Conservation (phyloP, 2,329 filamentous ascomycete genomes). For the Aspergillus cejpii region DNA sequence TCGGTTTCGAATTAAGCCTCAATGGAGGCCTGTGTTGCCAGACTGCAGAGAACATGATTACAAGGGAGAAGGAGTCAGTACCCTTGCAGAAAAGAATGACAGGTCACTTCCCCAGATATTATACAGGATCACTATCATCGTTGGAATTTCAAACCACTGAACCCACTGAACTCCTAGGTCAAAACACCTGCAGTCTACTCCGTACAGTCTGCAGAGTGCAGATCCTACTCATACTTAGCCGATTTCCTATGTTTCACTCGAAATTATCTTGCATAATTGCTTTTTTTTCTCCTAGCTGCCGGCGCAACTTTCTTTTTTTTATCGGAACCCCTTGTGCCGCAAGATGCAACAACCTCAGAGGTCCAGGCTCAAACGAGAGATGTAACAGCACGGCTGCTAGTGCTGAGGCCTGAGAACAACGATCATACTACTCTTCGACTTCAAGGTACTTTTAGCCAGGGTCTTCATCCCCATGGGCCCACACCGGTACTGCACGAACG, state of each 20-base stretch:
- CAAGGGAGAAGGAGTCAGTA: neutral
- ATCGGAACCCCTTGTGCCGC: neutral
- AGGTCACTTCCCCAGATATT: neutral
- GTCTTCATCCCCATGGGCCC: no score
- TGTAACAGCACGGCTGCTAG: neutral
- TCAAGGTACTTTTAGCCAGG: no score
- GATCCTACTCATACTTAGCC: neutral
- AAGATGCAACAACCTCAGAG: neutral
- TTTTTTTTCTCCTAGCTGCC: slow-evolving; percentile 6
- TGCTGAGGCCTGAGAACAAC: no score
- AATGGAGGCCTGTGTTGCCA: neutral
- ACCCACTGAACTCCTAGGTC: neutral
- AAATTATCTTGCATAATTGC: neutral
- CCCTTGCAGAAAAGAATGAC: neutral
- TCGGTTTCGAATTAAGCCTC: neutral
- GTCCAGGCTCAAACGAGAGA: neutral
- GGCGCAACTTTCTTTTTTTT: slow-evolving; percentile 5
- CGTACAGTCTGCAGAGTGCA: no score
- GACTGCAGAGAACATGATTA: neutral
- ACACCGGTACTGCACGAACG: neutral
- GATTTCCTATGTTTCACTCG: neutral
- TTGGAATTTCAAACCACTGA: neutral
- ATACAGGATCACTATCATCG: neutral
- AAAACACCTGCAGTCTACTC: neutral
- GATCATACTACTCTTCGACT: no score